Base-by-base conservation (phyloP, 2,329 filamentous ascomycete species). In the Pyricularia grisea region DNA sequence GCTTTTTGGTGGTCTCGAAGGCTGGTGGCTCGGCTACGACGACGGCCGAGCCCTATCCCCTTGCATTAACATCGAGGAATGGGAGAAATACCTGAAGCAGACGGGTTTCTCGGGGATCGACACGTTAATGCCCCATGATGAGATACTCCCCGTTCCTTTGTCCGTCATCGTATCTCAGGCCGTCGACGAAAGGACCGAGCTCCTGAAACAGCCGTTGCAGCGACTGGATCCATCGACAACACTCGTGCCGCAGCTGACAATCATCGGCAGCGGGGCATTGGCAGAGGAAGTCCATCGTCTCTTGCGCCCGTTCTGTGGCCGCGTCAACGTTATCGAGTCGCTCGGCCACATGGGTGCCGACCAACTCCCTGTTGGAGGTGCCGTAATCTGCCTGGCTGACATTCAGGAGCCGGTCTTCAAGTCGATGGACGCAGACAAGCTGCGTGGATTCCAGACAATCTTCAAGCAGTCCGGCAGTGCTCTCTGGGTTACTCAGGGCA, bases 321-420 rank as follows among this genome's bases (percentile, higher is more conserved):
- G n/a, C 60, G 7, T 28, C 60, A 65, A 20, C 12, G 12, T 65
- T 0, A 25, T 65, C 68, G 66, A 70, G 50, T 72, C 73, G n/a
- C 50, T 75, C 11, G 25, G 17, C 25, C 27, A 71, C 28, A 28
- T 71, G 12, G 70, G 60, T 4, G 65, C 63, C 9, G 27, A 67
- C 3, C 23, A 14, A 1, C 36, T 71, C 25, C 66, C 67, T 7
- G 30, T 70, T 9, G 42, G 64, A 25, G 67, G 70, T 33, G 69
- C 71, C 30, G 67, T 76, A 3, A 23, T 75, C 63, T 71, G 69
- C 63, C 68, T 76, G n/a, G 30, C 69, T 5, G 75, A 77, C 11
- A 71, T 77, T 6, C 75, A 76, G 68, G 66, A 70, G 36, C 72
- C 73, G 27, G 50, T 75, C 11, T 75, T 77, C 68, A 67, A 74